Percentiles rank a stretch among this genome's conserved stretches.
Conservation (phyloP, 768 basidiomycete genomes). For the Kwoniella botswanensis region DNA sequence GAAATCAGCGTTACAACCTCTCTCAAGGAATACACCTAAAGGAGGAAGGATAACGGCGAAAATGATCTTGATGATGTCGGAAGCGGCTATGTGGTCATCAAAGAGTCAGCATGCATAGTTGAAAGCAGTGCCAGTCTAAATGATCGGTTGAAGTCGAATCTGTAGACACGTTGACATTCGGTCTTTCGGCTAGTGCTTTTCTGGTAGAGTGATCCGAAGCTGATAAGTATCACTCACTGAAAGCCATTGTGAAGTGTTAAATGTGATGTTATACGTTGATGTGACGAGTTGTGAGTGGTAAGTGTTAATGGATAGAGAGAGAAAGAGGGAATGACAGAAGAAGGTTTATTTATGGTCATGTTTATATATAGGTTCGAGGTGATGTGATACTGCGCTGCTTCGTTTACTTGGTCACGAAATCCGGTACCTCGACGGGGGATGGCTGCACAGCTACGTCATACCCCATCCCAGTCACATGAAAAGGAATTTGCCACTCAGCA, state of each 20-base stretch:
- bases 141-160: neutral
- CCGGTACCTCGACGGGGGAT: neutral
- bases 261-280: neutral
- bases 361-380: too few species aligned
- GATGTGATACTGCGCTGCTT: too few species aligned
- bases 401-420: neutral
- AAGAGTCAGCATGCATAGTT: neutral
- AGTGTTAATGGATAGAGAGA: neutral
- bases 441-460: constrained; percentile 12
- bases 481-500: constrained; percentile 7
- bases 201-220: neutral
- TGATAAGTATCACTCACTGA: constrained; percentile 39
- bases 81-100: constrained; percentile 30
- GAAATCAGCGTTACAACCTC: constrained; percentile 78
- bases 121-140: too few species aligned
- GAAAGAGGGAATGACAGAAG: neutral
- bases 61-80: constrained; percentile 54
- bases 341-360: too few species aligned
- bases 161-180: neutral
- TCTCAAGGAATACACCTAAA: constrained; percentile 84
- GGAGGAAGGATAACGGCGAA: constrained; percentile 61
- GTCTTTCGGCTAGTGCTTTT: neutral
- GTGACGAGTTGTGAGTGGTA: neutral
- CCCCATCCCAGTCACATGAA: neutral
- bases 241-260: constrained; percentile 39